These are phyloP conservation scores for Clarireedia hainanense DNA, from an alignment of 2,329 filamentous ascomycete genomes.

Conservation along the genomic window DNA sequence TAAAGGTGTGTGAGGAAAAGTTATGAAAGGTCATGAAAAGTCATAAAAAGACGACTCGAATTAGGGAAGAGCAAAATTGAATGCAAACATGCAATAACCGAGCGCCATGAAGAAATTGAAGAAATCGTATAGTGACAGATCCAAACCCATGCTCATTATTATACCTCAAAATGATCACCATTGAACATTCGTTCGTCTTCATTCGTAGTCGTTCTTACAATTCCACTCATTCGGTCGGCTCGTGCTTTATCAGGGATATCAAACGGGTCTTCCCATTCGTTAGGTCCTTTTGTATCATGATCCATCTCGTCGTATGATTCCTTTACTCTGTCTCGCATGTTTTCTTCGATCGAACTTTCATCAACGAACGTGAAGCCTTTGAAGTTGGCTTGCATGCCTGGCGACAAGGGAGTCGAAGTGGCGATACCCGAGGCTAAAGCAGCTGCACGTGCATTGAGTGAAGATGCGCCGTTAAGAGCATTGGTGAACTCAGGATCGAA, in stretches of 20 bases:
- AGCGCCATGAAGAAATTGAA: not conserved
- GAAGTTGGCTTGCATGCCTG: constrained; percentile 96
- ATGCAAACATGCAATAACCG: not conserved
- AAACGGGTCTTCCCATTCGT: constrained; percentile 29
- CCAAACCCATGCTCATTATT: constrained; percentile 24
- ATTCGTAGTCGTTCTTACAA: constrained; percentile 47
- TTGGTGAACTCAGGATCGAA: constrained; percentile 99
- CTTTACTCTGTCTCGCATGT: constrained; percentile 51
- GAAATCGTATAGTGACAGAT: not conserved
- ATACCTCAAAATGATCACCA: constrained; percentile 56
- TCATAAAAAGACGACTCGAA: not conserved
- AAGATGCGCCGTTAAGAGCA: constrained; percentile 77
- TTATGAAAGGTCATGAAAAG: not conserved
- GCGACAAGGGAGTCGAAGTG: constrained; percentile 85
- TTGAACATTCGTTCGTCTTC: constrained; percentile 55
- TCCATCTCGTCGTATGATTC: constrained; percentile 55
- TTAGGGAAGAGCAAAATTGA: not conserved
- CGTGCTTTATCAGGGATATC: constrained; percentile 39
- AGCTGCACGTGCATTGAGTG: constrained; percentile 83
- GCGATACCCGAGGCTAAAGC: constrained; percentile 78
- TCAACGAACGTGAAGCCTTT: constrained; percentile 99
- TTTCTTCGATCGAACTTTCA: constrained; percentile 86
- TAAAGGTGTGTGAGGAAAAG: not conserved
- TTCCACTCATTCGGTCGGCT: constrained; percentile 55
- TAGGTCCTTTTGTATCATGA: constrained; percentile 44